These are phyloP conservation scores for Chalciporus chontae DNA, from an alignment of 768 basidiomycete genomes.

Conservation along the genomic window DNA sequence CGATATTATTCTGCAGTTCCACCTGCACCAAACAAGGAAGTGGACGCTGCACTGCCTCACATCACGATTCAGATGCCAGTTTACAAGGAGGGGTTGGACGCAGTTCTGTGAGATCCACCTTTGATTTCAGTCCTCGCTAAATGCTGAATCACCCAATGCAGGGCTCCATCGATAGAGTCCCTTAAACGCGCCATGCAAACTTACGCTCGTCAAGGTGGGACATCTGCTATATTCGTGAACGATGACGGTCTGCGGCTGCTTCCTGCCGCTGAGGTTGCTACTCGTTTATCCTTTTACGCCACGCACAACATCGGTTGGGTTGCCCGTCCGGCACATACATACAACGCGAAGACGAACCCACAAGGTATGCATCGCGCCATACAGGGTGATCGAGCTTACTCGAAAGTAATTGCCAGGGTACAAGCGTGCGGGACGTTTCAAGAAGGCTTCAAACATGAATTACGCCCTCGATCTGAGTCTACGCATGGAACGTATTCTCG, in stretches of 20 bases:
- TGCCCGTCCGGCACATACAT: constrained; percentile 50
- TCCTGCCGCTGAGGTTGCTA: constrained; percentile 41
- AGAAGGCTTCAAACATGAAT: constrained; percentile 94
- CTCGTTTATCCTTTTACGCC: constrained; percentile 51
- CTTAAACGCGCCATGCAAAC: constrained; percentile 61
- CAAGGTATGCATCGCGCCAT: constrained; percentile 34
- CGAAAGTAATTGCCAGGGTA: constrained; percentile 16
- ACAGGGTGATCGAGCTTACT: constrained; percentile 34
- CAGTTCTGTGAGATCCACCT: constrained; percentile 41
- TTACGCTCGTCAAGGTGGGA: constrained; percentile 64
- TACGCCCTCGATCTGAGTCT: constrained; percentile 54
- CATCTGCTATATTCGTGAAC: constrained; percentile 54
- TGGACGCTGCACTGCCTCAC: constrained; percentile 45
- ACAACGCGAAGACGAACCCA: constrained; percentile 42
- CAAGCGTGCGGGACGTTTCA: constrained; percentile 73
- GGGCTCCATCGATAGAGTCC: constrained; percentile 48
- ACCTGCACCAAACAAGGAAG: constrained; percentile 39
- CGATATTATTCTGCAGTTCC: constrained; percentile 49
- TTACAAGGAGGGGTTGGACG: constrained; percentile 53
- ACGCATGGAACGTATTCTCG: constrained; percentile 31
- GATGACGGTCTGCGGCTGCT: constrained; percentile 60
- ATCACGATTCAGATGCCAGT: constrained; percentile 57
- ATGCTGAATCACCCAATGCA: constrained; percentile 5
- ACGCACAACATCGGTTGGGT: constrained; percentile 59
- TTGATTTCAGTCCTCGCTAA: neutral